These are phyloP conservation scores for Cochliopodium minus DNA, from an alignment of 208 protist genomes.

Conservation along the genomic window DNA sequence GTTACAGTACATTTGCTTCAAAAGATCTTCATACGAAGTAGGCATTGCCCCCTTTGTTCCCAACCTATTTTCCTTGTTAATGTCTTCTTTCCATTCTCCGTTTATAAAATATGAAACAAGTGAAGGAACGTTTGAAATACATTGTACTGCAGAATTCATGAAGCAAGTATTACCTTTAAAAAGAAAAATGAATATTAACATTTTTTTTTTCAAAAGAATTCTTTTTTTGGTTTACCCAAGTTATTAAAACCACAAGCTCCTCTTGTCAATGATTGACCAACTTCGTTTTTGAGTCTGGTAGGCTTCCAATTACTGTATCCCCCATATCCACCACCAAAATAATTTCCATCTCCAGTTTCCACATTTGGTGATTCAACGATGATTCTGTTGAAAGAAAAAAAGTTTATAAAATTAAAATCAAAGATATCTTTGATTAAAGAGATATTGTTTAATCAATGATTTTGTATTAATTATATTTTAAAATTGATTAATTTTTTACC, in stretches of 20 bases:
- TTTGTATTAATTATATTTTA: too few relatives aligned
- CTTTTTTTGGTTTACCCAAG: slow-evolving; percentile 2
- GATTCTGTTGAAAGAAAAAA: not conserved
- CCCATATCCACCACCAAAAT: not conserved
- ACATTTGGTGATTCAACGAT: not conserved
- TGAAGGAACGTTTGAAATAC: slow-evolving; percentile 29
- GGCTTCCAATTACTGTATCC: not conserved
- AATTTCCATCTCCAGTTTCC: not conserved
- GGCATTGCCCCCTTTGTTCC: slow-evolving; percentile 26
- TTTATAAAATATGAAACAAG: slow-evolving; percentile 64
- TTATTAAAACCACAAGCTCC: slow-evolving; percentile 10
- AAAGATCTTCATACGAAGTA: slow-evolving; percentile 49
- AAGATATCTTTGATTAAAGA: not conserved
- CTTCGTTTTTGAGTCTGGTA: not conserved
- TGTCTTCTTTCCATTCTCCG: slow-evolving; percentile 38
- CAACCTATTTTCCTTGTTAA: slow-evolving; percentile 32
- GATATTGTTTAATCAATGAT: not conserved
- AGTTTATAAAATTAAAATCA: not conserved
- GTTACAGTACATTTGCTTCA: slow-evolving; percentile 45
- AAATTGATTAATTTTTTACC: too few relatives aligned
- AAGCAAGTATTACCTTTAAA: slow-evolving; percentile 64
- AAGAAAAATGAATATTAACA: slow-evolving; percentile 16
- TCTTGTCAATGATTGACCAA: not conserved
- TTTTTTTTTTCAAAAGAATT: not conserved
- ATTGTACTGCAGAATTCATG: slow-evolving; percentile 59